These are phyloP conservation scores for Lipomyces orientalis DNA, from an alignment of 805 yeast species.

Conservation along the genomic window DNA sequence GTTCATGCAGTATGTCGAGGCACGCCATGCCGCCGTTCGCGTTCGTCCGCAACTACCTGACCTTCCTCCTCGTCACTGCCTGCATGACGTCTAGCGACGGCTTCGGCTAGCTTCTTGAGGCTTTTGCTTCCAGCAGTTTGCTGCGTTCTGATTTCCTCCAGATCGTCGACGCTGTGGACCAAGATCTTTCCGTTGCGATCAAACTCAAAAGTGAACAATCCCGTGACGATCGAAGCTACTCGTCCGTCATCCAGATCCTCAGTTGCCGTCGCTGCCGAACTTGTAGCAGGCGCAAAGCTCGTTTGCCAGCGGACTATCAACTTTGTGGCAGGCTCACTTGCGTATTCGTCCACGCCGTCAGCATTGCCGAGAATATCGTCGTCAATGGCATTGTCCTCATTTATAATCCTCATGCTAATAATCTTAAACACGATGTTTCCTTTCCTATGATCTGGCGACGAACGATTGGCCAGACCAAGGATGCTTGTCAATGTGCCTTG, in stretches of 20 bases:
- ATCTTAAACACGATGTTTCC: conserved; percentile 29
- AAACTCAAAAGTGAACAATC: conserved; percentile 35
- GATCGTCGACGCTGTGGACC: conserved; percentile 34
- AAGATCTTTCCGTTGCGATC: conserved; percentile 30
- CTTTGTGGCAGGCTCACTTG: conserved; percentile 18
- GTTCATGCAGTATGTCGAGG: conserved; percentile 18
- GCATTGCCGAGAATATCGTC: not conserved
- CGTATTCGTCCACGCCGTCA: not conserved
- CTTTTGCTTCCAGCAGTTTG: conserved; percentile 9
- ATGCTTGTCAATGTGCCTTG: not conserved
- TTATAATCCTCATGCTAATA: conserved; percentile 31
- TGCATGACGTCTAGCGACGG: conserved; percentile 10
- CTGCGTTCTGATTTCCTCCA: conserved; percentile 28
- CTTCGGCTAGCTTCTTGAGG: conserved; percentile 24
- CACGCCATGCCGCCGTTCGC: conserved; percentile 6
- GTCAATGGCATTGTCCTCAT: conserved; percentile 18
- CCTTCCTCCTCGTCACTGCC: conserved; percentile 25
- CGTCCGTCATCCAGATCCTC: not conserved
- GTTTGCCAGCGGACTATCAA: conserved; percentile 33
- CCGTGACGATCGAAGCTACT: conserved; percentile 24
- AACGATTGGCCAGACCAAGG: not conserved
- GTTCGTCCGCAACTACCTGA: conserved; percentile 20
- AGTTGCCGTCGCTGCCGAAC: not conserved
- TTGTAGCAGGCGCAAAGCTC: conserved; percentile 15
- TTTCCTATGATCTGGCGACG: conserved; percentile 17